Percentiles rank a stretch among this genome's conserved stretches.
These are phyloP conservation scores for Heteromeles arbutifolia DNA, from an alignment of 306 rosid genomes.

Conservation along the genomic window DNA sequence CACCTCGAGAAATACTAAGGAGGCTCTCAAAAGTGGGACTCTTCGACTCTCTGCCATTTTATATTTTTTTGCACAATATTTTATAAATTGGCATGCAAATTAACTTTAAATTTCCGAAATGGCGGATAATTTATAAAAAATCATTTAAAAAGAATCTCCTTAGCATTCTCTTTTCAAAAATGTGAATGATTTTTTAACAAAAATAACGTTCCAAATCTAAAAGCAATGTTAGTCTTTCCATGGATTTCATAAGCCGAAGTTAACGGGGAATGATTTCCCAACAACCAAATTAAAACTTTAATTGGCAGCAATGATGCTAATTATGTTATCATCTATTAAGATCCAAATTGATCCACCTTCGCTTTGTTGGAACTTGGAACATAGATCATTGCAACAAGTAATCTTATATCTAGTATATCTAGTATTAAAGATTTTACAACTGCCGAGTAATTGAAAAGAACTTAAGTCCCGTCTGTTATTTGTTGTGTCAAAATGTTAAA, in stretches of 20 bases:
- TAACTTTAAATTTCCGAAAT: no score
- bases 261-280: not conserved
- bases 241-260: not conserved
- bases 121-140: fast-evolving
- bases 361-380: not conserved
- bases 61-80: no score
- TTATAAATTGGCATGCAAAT: no score
- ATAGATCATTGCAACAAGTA: no score
- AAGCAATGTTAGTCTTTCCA: not conserved
- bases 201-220: not conserved
- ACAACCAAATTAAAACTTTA: not conserved
- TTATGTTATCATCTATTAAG: not conserved
- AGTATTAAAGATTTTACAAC: not conserved
- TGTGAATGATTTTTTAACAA: not conserved
- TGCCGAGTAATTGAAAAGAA: no score
- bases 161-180: not conserved
- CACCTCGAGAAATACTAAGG: no score
- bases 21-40: no score
- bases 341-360: not conserved
- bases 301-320: not conserved
- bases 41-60: no score
- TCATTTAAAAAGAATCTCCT: no score
- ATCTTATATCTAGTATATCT: no score
- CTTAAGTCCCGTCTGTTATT: fast-evolving
- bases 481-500: no score